phyloP scores from a whole-genome alignment of 257 asterid genomes.

The Perilla frutescens region DNA sequence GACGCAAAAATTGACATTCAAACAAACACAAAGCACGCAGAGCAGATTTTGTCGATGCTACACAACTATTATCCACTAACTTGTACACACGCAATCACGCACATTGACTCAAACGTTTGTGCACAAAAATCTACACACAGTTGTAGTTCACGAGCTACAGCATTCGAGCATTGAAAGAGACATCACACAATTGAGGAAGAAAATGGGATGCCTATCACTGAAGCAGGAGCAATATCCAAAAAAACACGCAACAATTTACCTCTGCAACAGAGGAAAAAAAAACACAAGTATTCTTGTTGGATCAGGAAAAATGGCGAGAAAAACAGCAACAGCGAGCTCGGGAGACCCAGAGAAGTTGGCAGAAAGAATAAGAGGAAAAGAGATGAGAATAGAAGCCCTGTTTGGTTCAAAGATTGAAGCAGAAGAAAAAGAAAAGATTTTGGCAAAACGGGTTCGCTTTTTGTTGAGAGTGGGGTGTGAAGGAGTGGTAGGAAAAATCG shows the following conservation, averaged over 20 bases:
- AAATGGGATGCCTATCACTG: not conserved
- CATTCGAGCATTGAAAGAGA: constrained; percentile 22
- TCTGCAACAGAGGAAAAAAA: constrained; percentile 21
- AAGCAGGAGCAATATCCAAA: constrained; percentile 31
- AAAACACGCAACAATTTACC: constrained; percentile 36
- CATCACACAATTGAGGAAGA: constrained; percentile 21
- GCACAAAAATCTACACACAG: not conserved
- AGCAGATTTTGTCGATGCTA: constrained; percentile 13
- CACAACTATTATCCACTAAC: not conserved
- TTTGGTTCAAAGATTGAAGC: constrained; percentile 38
- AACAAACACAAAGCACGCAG: constrained; percentile 22
- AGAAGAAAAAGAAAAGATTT: constrained; percentile 37
- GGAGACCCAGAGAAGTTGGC: constrained; percentile 11
- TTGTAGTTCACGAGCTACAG: not conserved
- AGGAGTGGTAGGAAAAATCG: constrained; percentile 8
- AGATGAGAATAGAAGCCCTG: constrained; percentile 1
- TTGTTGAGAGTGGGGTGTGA: constrained; percentile 31
- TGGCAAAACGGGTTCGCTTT: constrained; percentile 34
- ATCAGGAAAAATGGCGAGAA: not conserved
- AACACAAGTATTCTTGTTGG: constrained; percentile 1
- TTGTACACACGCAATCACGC: not conserved
- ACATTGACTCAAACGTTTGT: not conserved
- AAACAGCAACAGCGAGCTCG: not conserved
- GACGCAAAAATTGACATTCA: constrained; percentile 22
- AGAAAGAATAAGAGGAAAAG: not conserved